These are phyloP conservation scores for Helotiales sp. DNA, from an alignment of 2,329 filamentous ascomycete genomes.

Conservation along the genomic window DNA sequence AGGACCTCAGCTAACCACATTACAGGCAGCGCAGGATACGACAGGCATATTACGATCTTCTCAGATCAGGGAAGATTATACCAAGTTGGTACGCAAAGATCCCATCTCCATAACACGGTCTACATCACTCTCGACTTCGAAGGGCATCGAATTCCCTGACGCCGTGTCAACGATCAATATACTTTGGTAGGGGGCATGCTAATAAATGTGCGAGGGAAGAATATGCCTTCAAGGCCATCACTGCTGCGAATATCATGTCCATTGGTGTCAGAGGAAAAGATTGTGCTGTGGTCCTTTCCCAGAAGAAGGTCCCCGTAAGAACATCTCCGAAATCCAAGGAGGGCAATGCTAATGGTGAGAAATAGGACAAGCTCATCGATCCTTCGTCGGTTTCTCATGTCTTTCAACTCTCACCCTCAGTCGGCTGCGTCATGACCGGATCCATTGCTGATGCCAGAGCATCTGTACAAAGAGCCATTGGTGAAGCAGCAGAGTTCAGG, in stretches of 20 bases:
- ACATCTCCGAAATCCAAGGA: conserved; percentile 10
- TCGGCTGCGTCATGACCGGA: conserved; percentile 97
- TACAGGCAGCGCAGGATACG: conserved; percentile 83
- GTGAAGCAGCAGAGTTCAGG: conserved; percentile 94
- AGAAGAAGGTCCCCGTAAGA: conserved; percentile 98
- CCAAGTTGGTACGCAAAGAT: conserved; percentile 84
- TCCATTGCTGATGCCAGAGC: conserved; percentile 97
- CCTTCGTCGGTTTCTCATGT: conserved; percentile 95
- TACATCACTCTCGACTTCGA: neutral
- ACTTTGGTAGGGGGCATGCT: conserved; percentile 23
- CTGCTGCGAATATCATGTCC: conserved; percentile 97
- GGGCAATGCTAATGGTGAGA: conserved; percentile 22
- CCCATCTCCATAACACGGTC: neutral
- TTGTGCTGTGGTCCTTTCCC: conserved; percentile 94
- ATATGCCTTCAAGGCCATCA: conserved; percentile 99
- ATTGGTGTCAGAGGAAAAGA: conserved; percentile 94
- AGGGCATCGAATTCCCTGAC: neutral
- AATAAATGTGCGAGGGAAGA: conserved; percentile 56
- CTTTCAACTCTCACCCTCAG: conserved; percentile 93
- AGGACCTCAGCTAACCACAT: conserved; percentile 26
- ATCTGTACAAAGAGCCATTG: conserved; percentile 87
- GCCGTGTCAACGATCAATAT: no score
- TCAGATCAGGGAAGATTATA: conserved; percentile 97
- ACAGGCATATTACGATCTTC: conserved; percentile 99
- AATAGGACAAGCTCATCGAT: conserved; percentile 97